Evolutionary conservation across 768 basidiomycete species (phyloP), one percentile per base, ranked within the genome.

Genomic region (Mrakia blollopis): DNA sequence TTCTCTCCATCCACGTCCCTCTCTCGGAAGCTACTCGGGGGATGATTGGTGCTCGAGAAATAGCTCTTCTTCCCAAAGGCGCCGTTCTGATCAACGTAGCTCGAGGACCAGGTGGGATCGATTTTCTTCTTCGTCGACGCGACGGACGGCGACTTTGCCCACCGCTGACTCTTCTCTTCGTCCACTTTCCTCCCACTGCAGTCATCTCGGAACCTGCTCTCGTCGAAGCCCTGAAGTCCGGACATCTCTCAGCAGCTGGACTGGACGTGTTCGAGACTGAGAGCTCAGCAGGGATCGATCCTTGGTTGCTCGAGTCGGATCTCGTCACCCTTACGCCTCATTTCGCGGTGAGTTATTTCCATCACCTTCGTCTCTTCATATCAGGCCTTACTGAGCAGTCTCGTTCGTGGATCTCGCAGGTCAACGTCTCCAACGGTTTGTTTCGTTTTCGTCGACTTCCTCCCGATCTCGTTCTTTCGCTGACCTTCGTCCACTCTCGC

Each of bases 61-160:
- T 90, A 21, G 84, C 82, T 1, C 80, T 84, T 25, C 86, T 91
- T 87, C 89, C 89, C 80, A 83, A 85, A 0, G 85, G 87, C 4
- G 86, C 89, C 0, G 86, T 88, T 79, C 84, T 91, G 72, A 86
- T 91, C 81, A 91, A 91, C 80, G 89, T 90, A 0, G 88, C 89
- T 3, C 83, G 90, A 74, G 90, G 91, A 0, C 89, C 89, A 3
- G 70, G 70, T 72, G 25, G 9, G 57, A 25, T 57, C n/a, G n/a
- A 1, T 28, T 8, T 0, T n/a, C 57, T 57, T 57, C 57, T n/a
- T 21, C 57, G 57, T n/a, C 14, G 54, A 57, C 57, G 57, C 30
- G 70, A n/a, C n/a, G n/a, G n/a, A n/a, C n/a, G n/a, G n/a, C n/a
- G n/a, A n/a, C n/a, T 72, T 25, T 32, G 1, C 14, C 41, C 28